Evolutionary conservation across 495 filamentous ascomycete species (phyloP).

Genomic region (Neurospora cerealis): DNA sequence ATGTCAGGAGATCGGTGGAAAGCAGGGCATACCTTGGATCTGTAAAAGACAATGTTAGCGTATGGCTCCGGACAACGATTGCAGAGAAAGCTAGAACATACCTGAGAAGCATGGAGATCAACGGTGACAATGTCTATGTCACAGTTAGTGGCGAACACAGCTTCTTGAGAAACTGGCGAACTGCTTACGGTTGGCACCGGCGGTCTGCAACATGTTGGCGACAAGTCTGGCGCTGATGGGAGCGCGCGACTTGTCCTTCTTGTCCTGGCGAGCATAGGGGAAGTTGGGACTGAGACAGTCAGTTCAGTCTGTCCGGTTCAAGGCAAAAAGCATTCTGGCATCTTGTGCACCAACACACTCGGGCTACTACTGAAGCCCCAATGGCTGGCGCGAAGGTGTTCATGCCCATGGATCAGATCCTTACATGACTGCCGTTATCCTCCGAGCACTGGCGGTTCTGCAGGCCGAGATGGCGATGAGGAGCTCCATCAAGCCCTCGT

Average conservation of each 20-base stretch:
- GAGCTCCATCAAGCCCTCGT: constrained; percentile 97
- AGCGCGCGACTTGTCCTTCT: constrained; percentile 86
- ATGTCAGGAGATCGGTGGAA: neutral
- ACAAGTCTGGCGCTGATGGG: constrained; percentile 88
- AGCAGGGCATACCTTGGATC: constrained; percentile 12
- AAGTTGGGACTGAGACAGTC: constrained; percentile 91
- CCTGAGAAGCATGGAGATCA: constrained; percentile 68
- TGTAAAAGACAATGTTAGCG: neutral
- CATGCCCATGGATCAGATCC: neutral
- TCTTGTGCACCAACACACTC: neutral
- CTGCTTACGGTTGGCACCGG: constrained; percentile 63
- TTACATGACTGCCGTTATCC: constrained; percentile 29
- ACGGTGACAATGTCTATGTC: constrained; percentile 81
- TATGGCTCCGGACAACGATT: neutral
- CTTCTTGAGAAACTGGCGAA: neutral
- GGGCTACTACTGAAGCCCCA: neutral
- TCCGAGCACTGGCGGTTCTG: constrained; percentile 60
- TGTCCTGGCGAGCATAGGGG: constrained; percentile 97
- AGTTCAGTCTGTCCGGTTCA: constrained; percentile 68
- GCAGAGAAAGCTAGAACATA: neutral
- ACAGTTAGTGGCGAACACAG: constrained; percentile 45
- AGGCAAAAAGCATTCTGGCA: neutral
- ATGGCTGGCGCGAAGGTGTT: neutral
- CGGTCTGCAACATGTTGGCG: constrained; percentile 96
- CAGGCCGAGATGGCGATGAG: constrained; percentile 99